A percentile compares a stretch with the other conserved stretches of the same genome.
Conservation (phyloP, 1,284 basidiomycete species). For the Gymnopus androsaceus region DNA sequence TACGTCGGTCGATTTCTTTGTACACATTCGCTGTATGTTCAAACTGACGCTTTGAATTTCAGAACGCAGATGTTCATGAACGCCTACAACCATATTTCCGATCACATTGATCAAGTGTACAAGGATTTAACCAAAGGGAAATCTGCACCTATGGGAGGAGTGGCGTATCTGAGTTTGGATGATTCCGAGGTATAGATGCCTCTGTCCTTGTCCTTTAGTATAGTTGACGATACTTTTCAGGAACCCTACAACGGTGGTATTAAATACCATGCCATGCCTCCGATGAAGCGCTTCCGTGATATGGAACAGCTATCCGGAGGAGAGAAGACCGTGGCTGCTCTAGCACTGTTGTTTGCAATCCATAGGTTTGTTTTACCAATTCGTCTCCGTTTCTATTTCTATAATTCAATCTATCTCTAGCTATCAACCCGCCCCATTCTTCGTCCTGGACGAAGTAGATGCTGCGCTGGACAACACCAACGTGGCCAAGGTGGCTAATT, state of each 20-base stretch:
- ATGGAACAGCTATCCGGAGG: conserved; percentile 99
- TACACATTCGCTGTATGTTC: no score
- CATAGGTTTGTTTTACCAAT: conserved; percentile 65
- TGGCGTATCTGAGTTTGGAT: conserved; percentile 94
- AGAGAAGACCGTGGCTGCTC: conserved; percentile 97
- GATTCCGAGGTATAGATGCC: conserved; percentile 78
- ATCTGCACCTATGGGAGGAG: conserved; percentile 90
- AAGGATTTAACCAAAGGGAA: conserved; percentile 97
- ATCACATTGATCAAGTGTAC: conserved; percentile 93
- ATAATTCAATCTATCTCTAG: conserved; percentile 42
- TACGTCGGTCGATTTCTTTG: conserved; percentile 34
- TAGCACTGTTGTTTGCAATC: conserved; percentile 94
- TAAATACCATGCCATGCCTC: conserved; percentile 99
- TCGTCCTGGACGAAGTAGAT: conserved; percentile 98
- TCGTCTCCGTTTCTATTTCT: not conserved
- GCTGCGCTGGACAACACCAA: conserved; percentile 97
- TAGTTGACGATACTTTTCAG: conserved; percentile 39
- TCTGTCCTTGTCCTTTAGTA: not conserved
- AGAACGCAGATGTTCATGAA: conserved; percentile 91
- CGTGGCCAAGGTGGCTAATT: conserved; percentile 90
- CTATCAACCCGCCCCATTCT: conserved; percentile 98
- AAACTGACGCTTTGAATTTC: not conserved
- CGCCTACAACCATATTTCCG: conserved; percentile 95
- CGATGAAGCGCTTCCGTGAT: conserved; percentile 98
- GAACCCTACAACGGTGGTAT: conserved; percentile 96